Conservation (phyloP, 345 rosid genomes). For the Linum trigynum region DNA sequence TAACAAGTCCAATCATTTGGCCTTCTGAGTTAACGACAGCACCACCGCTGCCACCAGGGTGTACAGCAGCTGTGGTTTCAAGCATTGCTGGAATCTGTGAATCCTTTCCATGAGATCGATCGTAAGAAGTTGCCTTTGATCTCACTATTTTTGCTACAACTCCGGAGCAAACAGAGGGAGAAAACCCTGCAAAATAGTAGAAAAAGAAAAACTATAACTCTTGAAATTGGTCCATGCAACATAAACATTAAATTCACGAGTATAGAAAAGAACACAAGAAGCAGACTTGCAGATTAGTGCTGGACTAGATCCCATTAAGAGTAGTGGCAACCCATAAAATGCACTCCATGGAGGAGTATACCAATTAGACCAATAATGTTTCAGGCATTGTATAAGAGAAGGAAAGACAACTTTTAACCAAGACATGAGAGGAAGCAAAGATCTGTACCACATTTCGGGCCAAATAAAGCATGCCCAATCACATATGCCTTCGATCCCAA, state of each 20-base stretch:
- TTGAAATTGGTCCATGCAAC: not conserved
- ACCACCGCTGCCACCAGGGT: constrained; percentile 95
- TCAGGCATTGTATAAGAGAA: not conserved
- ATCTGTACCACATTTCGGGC: constrained; percentile 73
- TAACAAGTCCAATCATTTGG: constrained; percentile 81
- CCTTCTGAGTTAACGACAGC: constrained; percentile 73
- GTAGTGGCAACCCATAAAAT: too few relatives aligned
- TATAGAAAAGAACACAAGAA: too few relatives aligned
- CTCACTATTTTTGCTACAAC: constrained; percentile 77
- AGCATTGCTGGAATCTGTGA: constrained; percentile 68
- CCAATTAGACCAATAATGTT: not conserved
- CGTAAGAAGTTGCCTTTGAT: constrained; percentile 26
- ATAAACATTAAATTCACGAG: not conserved
- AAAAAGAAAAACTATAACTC: not conserved
- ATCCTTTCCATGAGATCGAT: constrained; percentile 24
- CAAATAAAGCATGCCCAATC: constrained; percentile 81
- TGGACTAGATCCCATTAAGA: too few relatives aligned
- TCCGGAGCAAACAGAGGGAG: constrained; percentile 77
- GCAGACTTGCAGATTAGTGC: too few relatives aligned
- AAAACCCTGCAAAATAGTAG: constrained; percentile 37
- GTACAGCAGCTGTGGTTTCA: constrained; percentile 93
- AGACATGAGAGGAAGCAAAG: constrained; percentile 9
- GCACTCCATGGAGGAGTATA: not conserved
- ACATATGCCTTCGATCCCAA: constrained; percentile 67
- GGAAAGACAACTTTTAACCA: constrained; percentile 8